Percentiles rank a stretch among this genome's conserved stretches.
Evolutionary conservation across 1,139 yeast genomes (phyloP).

Genomic region (Kodamaea alishanica): DNA sequence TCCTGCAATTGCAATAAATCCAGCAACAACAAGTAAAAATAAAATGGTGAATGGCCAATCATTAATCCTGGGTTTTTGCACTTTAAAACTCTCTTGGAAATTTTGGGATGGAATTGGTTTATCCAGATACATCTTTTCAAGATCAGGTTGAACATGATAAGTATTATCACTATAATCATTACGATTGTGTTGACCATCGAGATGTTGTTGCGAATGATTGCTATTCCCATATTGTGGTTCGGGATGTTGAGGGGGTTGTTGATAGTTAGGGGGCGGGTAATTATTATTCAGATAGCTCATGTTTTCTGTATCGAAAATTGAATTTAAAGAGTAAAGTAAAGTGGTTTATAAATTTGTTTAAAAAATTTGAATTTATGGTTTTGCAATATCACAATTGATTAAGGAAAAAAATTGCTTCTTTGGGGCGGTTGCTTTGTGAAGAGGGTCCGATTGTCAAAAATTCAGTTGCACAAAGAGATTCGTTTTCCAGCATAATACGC

Average conservation of each 20-base stretch:
- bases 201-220: conserved; percentile 2
- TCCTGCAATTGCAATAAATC: conserved; percentile 70
- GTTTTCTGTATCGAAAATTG: too few species aligned
- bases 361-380: too few species aligned
- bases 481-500: too few species aligned
- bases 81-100: conserved; percentile 66
- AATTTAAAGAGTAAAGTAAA: too few species aligned
- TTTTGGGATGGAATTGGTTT: conserved; percentile 33
- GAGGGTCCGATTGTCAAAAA: too few species aligned
- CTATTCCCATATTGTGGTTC: conserved; percentile 3
- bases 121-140: conserved; percentile 27
- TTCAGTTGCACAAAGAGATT: too few species aligned
- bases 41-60: conserved; percentile 72
- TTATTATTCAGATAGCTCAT: conserved; percentile 2
- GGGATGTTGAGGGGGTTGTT: conserved; percentile 5
- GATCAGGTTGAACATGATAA: conserved; percentile 19
- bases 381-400: too few species aligned
- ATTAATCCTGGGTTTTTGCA: conserved; percentile 62
- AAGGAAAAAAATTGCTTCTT: too few species aligned
- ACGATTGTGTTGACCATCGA: conserved; percentile 1
- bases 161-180: conserved; percentile 8
- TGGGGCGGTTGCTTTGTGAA: too few species aligned
- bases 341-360: too few species aligned
- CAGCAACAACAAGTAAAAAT: conserved; percentile 58
- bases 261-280: conserved; percentile 6